Evolutionary conservation across 163 green algal genomes (phyloP), one percentile per base, ranked within the genome.

Genomic region (Prototheca wickerhamii): DNA sequence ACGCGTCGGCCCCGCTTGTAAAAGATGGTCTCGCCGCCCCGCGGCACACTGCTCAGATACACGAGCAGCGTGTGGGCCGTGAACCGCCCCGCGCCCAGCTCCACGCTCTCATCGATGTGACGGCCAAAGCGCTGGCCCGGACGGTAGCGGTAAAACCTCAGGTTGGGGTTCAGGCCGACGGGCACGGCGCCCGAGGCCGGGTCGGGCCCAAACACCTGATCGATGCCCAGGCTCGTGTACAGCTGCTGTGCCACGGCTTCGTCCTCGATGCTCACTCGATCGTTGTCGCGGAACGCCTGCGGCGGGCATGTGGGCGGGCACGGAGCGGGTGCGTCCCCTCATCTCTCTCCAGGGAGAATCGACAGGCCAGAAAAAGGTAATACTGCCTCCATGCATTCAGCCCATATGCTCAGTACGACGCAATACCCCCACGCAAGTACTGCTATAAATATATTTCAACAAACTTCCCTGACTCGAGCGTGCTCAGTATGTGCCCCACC

Each of bases 21-120:
- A 28, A 91, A 91, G 0, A 86, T 44, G 0, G 84, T 91, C 56
- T 88, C 81, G 3, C 84, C 84, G 3, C 82, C 84, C 1, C 43
- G 30, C 8, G 46, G 15, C 31, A 15, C 12, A 20, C 12, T 37
- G n/a, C 61, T 81, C 1, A 93, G 62, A 63, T 93, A 93, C 0
- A 93, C 63, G 0, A 93, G 74, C 44, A 93, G 64, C 0, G 86
- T 93, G 68, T 88, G 93, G 10, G 52, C 50, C 3, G 85, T 90
- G 23, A 49, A 42, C 2, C 17, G 21, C 7, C 76, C 79, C 23
- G 43, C 40, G 0, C 25, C 59, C 12, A 82, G 29, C 12, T 73
- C 60, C 15, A 80, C 75, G 40, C 64, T 79, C 30, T 92, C 86
- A 49, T 93, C 86, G 12, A 93, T 72, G 70, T 93, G 86, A 60